Percentiles rank a stretch among this genome's conserved stretches.
Conservation (phyloP, 75 land plant species). For the Pinus tabuliformis region DNA sequence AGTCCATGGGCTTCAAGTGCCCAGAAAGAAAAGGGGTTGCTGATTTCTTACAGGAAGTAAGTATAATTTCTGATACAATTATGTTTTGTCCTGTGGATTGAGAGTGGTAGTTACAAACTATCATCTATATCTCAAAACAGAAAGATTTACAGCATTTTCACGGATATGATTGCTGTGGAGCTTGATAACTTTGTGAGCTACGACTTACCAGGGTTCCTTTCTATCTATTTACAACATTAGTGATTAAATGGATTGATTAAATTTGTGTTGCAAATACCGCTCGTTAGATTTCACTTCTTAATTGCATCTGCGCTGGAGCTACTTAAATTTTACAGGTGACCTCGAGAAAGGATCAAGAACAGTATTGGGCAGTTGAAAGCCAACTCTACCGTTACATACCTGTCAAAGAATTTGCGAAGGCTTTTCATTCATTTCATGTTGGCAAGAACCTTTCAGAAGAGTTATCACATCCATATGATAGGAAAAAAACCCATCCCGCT, state of each 20-base stretch:
- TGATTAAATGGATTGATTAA: too few relatives aligned
- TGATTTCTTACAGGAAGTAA: slow-evolving; percentile 15
- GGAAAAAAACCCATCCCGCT: slow-evolving; percentile 56
- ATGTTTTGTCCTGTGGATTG: too few relatives aligned
- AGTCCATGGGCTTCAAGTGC: slow-evolving; percentile 70
- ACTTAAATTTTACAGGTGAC: slow-evolving; percentile 43
- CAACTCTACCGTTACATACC: slow-evolving; percentile 56
- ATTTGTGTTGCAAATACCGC: too few relatives aligned
- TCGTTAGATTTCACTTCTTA: not conserved
- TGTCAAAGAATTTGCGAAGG: slow-evolving; percentile 47
- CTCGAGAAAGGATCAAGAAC: slow-evolving; percentile 86
- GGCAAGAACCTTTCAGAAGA: slow-evolving; percentile 42
- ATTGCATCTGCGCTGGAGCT: slow-evolving; percentile 15
- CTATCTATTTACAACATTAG: too few relatives aligned
- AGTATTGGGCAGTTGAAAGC: slow-evolving; percentile 65
- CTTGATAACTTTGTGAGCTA: slow-evolving; percentile 26
- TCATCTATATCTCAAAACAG: not conserved
- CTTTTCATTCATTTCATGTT: slow-evolving; percentile 47
- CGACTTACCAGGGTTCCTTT: slow-evolving; percentile 15
- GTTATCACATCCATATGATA: slow-evolving; percentile 61
- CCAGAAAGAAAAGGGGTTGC: not conserved
- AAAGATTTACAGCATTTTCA: slow-evolving; percentile 27
- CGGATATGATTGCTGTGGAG: slow-evolving; percentile 24
- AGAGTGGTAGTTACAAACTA: too few relatives aligned
- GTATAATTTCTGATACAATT: not conserved